These are phyloP conservation scores for Drosera spatulata DNA, from an alignment of 179 eudicot genomes.

Conservation along the genomic window DNA sequence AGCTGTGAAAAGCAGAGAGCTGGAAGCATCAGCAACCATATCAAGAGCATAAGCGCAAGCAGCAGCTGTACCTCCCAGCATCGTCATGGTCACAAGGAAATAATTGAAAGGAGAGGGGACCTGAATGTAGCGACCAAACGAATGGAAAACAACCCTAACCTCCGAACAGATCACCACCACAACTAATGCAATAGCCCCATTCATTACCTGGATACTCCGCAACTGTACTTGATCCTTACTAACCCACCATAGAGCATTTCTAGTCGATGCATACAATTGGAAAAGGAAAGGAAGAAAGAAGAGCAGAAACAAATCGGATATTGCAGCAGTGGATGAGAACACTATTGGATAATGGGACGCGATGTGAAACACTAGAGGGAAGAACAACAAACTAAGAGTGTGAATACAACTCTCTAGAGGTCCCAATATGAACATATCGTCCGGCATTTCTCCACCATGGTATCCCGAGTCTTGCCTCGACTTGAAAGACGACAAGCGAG, in stretches of 20 bases:
- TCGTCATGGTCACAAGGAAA: conserved; percentile 61
- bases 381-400: conserved; percentile 47
- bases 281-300: conserved; percentile 80
- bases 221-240: conserved; percentile 54
- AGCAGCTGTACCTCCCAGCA: conserved; percentile 94
- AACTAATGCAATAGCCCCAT: conserved; percentile 71
- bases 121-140: conserved; percentile 86
- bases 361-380: conserved; percentile 63
- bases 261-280: conserved; percentile 72
- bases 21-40: conserved; percentile 59
- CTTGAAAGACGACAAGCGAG: conserved; percentile 69
- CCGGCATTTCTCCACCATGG: conserved; percentile 66
- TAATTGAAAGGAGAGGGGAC: conserved; percentile 80
- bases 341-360: conserved; percentile 53
- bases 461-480: conserved; percentile 30
- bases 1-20: conserved; percentile 55
- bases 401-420: conserved; percentile 85
- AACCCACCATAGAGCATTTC: conserved; percentile 92
- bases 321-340: conserved; percentile 50
- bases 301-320: conserved; percentile 61
- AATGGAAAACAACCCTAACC: conserved; percentile 78
- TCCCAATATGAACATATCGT: conserved; percentile 49
- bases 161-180: conserved; percentile 72
- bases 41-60: conserved; percentile 76
- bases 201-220: conserved; percentile 50